Evolutionary conservation across 192 early-diverging fungal species (phyloP), one percentile per base, ranked within the genome.

Genomic region (Coemansia javaensis): DNA sequence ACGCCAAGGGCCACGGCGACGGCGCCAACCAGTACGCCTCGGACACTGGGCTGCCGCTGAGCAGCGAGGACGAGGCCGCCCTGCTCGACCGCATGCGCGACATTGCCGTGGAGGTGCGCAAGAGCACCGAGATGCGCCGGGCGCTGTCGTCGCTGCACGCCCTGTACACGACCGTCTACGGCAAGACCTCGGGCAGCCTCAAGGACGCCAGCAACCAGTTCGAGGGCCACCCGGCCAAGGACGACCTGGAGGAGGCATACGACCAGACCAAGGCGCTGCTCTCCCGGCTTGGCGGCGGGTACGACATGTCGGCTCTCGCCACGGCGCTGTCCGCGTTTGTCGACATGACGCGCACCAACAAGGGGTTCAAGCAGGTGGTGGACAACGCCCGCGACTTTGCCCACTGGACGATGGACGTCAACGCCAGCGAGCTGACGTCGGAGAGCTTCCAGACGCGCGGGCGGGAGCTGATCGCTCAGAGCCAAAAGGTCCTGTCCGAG

Each of bases 341-440:
- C 32, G 40, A 21, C n/a, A 59, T 65, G 63, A 40, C 56, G 42
- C 52, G 59, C 28, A 48, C 58, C 47, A 66, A 58, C 51, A 32
- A 57, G 22, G 49, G 60, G 18, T 55, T 74, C 20, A 32, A 44
- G 22, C 32, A 58, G 50, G 45, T 74, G 28, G 30, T 53, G 9
- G 53, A 55, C 24, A 49, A 74, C 27, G 23, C 46, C 30, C 56
- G 56, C 47, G 40, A 39, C 32, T 66, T 66, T 58, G 53, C 57
- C 33, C 17, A 40, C 53, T 74, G 70, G 70, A 53, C 63, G 12
- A 49, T 74, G 49, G 49, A 61, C 21, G 63, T 66, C 23, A 63
- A 74, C 15, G 47, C 39, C 7, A 51, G 58, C 6, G 54, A 74
- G 59, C 63, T 74, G 49, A 55, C 58, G 13, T 53, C 58, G 5